Evolutionary conservation across 441 rosid genomes (phyloP).

Genomic region (Mallotus repandus): DNA sequence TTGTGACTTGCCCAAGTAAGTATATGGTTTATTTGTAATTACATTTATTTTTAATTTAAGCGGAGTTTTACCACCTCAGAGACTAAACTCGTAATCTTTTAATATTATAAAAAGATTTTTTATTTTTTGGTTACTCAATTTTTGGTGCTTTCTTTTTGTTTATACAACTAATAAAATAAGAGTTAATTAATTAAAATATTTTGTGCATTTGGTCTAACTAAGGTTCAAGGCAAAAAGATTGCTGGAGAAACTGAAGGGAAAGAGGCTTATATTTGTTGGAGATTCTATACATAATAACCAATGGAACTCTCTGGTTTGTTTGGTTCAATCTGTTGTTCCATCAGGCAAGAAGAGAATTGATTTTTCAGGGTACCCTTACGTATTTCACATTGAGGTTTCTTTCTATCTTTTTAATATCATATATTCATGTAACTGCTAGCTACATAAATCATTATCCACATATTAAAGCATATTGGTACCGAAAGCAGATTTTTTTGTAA

Average conservation of each 20-base stretch:
- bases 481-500: too few relatives aligned
- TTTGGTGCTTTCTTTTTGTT: neutral
- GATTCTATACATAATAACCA: slow-evolving; percentile 75
- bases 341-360: slow-evolving; percentile 55
- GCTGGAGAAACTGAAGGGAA: slow-evolving; percentile 65
- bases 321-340: slow-evolving; percentile 67
- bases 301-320: slow-evolving; percentile 79
- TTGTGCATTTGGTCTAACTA: neutral
- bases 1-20: slow-evolving; percentile 59
- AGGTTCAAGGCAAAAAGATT: slow-evolving; percentile 66
- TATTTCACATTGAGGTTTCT: slow-evolving; percentile 60
- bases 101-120: too few relatives aligned
- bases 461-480: too few relatives aligned
- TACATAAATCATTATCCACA: too few relatives aligned
- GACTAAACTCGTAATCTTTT: too few relatives aligned
- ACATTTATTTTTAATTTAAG: neutral
- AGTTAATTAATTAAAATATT: neutral
- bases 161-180: neutral
- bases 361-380: slow-evolving; percentile 23
- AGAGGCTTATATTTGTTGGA: slow-evolving; percentile 81
- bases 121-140: too few relatives aligned
- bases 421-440: too few relatives aligned
- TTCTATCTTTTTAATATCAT: neutral
- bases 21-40: neutral
- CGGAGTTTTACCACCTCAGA: too few relatives aligned